Conservation (phyloP, 148 eudicot species). For the Dysphania ambrosioides region DNA sequence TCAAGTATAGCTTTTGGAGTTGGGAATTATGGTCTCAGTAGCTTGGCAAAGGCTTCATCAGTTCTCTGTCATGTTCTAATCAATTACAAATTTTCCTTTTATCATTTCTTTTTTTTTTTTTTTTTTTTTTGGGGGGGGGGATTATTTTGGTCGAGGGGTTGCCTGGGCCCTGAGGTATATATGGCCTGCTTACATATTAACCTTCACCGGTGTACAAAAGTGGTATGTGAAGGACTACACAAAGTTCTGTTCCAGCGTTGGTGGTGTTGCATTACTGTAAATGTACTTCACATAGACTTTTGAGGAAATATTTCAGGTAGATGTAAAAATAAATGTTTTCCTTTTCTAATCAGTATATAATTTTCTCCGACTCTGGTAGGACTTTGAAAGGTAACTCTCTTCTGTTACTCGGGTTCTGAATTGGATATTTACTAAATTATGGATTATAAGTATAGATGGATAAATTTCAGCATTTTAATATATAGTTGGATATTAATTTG, state of each 20-base stretch:
- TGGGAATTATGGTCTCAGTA: background rate
- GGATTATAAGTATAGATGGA: too few relatives aligned
- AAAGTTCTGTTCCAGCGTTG: background rate
- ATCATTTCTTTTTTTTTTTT: conserved; percentile 3
- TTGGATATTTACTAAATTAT: too few relatives aligned
- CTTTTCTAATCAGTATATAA: background rate
- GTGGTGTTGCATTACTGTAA: background rate
- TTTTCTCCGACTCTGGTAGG: background rate
- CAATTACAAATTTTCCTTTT: background rate
- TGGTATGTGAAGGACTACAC: conserved; percentile 14
- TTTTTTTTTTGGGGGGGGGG: conserved; percentile 6
- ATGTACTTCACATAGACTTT: background rate
- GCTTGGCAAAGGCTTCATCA: background rate
- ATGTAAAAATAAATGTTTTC: background rate
- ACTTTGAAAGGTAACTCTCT: background rate
- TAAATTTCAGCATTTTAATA: too few relatives aligned
- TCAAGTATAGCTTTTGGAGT: conserved; percentile 22
- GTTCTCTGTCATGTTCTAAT: background rate
- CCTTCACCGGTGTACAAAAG: conserved; percentile 24
- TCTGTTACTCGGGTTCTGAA: background rate
- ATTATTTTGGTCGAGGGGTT: background rate
- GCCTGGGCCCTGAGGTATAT: conserved; percentile 17
- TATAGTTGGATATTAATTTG: too few relatives aligned
- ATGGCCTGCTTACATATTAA: conserved; percentile 13
- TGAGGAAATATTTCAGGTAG: background rate